Evolutionary conservation across 2,329 filamentous ascomycete species (phyloP).

Genomic region (Passalora sequoiae): DNA sequence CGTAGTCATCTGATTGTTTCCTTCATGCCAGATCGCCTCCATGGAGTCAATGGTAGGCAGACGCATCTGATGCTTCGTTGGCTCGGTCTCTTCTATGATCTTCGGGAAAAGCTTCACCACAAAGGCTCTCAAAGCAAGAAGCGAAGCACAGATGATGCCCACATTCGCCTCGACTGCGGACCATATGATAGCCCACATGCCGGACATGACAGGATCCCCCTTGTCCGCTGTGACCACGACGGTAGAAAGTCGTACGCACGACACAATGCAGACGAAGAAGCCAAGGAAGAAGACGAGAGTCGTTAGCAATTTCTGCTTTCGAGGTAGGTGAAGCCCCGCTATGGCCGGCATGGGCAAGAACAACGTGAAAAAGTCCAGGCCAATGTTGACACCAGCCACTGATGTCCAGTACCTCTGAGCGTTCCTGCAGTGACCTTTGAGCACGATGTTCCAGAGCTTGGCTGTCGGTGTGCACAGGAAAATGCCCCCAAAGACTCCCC

Average conservation of each 20-base stretch:
- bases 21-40: conserved; percentile 6
- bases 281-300: conserved; percentile 43
- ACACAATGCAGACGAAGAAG: conserved; percentile 33
- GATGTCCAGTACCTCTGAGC: conserved; percentile 42
- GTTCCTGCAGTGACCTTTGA: conserved; percentile 35
- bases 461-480: conserved; percentile 40
- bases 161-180: conserved; percentile 41
- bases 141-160: conserved; percentile 42
- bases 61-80: conserved; percentile 20
- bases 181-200: conserved; percentile 40
- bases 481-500: conserved; percentile 36
- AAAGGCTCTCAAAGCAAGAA: conserved; percentile 42
- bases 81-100: conserved; percentile 24
- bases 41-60: conserved; percentile 8
- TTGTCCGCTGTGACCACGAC: conserved; percentile 20
- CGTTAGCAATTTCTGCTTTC: conserved; percentile 39
- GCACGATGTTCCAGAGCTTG: conserved; percentile 38
- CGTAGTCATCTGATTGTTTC: conserved; percentile 5
- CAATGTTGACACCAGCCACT: conserved; percentile 42
- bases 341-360: conserved; percentile 44
- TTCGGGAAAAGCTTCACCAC: conserved; percentile 34
- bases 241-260: conserved; percentile 23
- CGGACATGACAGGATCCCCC: conserved; percentile 30
- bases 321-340: conserved; percentile 37
- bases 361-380: conserved; percentile 42